Conservation (phyloP, 164 flowering plant species). For the Magnolia officinalis region DNA sequence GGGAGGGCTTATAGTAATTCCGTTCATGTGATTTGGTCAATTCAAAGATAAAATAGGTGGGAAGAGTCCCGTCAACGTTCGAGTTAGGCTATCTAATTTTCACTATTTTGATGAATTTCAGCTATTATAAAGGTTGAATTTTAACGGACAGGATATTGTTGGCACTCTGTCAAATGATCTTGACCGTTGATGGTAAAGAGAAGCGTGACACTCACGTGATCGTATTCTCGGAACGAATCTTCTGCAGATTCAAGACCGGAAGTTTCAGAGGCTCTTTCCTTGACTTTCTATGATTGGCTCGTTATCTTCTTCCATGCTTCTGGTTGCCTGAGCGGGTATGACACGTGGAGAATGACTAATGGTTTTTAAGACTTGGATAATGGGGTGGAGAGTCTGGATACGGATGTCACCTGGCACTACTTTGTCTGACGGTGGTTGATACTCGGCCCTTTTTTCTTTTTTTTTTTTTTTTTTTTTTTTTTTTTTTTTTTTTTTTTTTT, state of each 20-base stretch:
- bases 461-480: no score
- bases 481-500: no score
- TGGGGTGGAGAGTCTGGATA: no score
- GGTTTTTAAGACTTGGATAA: no score
- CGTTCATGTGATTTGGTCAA: neutral
- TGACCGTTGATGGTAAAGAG: neutral
- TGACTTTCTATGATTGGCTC: neutral
- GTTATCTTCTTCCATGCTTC: no score
- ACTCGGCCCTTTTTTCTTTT: no score
- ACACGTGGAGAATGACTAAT: no score
- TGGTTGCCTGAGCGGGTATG: no score
- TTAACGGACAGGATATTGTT: neutral
- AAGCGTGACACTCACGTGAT: neutral
- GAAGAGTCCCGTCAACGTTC: neutral
- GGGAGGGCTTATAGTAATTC: neutral
- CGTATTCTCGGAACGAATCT: neutral
- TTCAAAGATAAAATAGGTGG: neutral
- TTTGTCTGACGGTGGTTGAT: no score
- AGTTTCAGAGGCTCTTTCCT: neutral
- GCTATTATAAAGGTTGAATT: neutral
- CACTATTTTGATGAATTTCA: neutral
- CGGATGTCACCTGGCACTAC: no score
- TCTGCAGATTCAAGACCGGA: neutral
- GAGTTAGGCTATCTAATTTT: neutral
- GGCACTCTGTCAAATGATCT: neutral